phyloP scores from a whole-genome alignment of 2,329 filamentous ascomycete genomes.

The Plectosphaerella cucumerina region DNA sequence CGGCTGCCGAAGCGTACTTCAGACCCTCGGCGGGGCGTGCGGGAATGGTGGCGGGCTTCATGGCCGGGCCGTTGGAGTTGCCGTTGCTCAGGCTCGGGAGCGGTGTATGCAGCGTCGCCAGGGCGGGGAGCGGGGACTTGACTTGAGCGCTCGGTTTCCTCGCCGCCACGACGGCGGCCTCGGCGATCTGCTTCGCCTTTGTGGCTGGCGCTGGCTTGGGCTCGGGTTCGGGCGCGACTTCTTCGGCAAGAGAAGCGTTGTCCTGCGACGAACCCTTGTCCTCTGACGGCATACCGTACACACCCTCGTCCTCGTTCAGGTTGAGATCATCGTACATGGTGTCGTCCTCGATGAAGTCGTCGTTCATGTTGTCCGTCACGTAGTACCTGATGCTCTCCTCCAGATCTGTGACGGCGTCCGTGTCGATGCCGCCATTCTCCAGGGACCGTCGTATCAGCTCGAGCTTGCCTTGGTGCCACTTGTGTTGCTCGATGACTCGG shows the following conservation, averaged over 20 bases:
- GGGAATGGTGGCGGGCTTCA: constrained; percentile 91
- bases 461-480: constrained; percentile 91
- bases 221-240: constrained; percentile 58
- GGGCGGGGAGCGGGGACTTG: constrained; percentile 89
- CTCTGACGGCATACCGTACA: constrained; percentile 75
- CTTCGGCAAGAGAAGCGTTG: constrained; percentile 85
- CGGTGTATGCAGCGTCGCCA: constrained; percentile 83
- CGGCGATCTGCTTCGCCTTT: constrained; percentile 25
- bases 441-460: constrained; percentile 86
- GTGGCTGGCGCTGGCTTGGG: constrained; percentile 40
- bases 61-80: constrained; percentile 51
- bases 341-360: constrained; percentile 92
- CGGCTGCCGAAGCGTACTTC: constrained; percentile 95
- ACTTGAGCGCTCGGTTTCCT: constrained; percentile 83
- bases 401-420: constrained; percentile 79
- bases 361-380: constrained; percentile 81
- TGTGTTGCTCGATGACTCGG: constrained; percentile 81
- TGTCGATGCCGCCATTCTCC: constrained; percentile 88
- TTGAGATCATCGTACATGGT: constrained; percentile 92
- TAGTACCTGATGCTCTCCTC: constrained; percentile 95
- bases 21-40: constrained; percentile 81
- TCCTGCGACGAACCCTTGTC: constrained; percentile 95
- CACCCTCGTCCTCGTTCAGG: constrained; percentile 86
- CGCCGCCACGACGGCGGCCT: constrained; percentile 49
- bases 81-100: constrained; percentile 58